Percentiles rank a stretch among this genome's conserved stretches.
These are phyloP conservation scores for Botrytis squamosa DNA, from an alignment of 2,329 filamentous ascomycete species.

Conservation along the genomic window DNA sequence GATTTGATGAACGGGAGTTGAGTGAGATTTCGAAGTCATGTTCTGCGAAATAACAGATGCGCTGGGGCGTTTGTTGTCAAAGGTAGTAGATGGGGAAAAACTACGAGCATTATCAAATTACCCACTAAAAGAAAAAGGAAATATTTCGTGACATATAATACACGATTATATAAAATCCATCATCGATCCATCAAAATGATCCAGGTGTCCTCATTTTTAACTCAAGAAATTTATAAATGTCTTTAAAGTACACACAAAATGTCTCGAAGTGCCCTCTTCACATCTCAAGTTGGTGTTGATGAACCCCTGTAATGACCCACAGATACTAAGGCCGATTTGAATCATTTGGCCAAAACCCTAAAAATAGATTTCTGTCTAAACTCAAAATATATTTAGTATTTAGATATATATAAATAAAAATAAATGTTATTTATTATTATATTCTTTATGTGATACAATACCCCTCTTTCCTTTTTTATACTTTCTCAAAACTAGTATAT, in stretches of 20 bases:
- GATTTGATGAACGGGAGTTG: neutral
- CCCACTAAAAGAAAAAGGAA: neutral
- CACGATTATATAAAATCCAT: no score
- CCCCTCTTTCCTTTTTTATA: no score
- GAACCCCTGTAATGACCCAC: neutral
- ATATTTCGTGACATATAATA: neutral
- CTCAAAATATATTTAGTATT: no score
- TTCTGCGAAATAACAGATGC: neutral
- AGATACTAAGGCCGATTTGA: no score
- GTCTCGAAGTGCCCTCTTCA: neutral
- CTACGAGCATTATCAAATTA: neutral
- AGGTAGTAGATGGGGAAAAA: neutral
- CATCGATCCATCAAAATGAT: neutral
- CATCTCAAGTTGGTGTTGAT: neutral
- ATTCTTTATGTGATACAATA: no score
- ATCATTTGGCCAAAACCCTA: no score
- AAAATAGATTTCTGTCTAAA: no score
- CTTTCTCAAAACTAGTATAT: no score
- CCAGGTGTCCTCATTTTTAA: neutral
- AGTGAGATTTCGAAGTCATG: neutral
- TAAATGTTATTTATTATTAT: no score
- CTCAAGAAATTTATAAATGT: neutral
- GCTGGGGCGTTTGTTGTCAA: neutral
- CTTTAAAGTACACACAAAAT: neutral
- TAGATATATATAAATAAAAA: no score